Evolutionary conservation across 441 rosid genomes (phyloP).

Genomic region (Pelargonium citronellum): DNA sequence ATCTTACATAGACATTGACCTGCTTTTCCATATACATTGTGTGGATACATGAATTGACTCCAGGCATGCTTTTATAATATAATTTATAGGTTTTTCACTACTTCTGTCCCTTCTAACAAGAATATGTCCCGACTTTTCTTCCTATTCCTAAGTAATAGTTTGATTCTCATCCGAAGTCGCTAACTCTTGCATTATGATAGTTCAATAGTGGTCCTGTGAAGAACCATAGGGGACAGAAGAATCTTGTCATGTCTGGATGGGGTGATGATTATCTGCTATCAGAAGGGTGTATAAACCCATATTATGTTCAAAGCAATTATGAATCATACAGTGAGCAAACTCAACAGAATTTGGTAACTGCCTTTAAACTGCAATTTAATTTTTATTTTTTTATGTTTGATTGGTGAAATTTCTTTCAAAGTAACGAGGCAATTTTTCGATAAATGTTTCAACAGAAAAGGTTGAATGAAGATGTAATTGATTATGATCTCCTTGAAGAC

Average conservation of each 20-base stretch:
- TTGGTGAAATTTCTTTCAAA: constrained; percentile 13
- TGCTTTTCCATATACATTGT: not conserved
- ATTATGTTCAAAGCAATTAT: constrained; percentile 51
- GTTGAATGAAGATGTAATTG: constrained; percentile 77
- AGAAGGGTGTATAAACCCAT: constrained; percentile 64
- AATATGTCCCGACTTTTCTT: not conserved
- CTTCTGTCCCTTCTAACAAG: not conserved
- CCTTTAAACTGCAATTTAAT: constrained; percentile 20
- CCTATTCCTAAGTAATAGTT: constrained; percentile 10
- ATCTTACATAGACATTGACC: not conserved
- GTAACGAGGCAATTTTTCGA: constrained; percentile 16
- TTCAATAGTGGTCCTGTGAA: constrained; percentile 65
- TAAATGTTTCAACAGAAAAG: constrained; percentile 48
- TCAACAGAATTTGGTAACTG: constrained; percentile 62
- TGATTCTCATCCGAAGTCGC: constrained; percentile 4
- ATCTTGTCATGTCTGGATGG: constrained; percentile 90
- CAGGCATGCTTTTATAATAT: not conserved
- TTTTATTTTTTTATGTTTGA: constrained; percentile 3
- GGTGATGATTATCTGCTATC: constrained; percentile 75
- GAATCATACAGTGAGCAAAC: constrained; percentile 64
- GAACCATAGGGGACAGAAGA: constrained; percentile 80
- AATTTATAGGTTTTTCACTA: not conserved
- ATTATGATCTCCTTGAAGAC: constrained; percentile 90
- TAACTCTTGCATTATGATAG: constrained; percentile 15
- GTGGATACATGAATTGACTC: not conserved